Evolutionary conservation across 2,329 filamentous ascomycete genomes (phyloP), one percentile per base, ranked within the genome.

Genomic region (Westerdykella aurantiaca): DNA sequence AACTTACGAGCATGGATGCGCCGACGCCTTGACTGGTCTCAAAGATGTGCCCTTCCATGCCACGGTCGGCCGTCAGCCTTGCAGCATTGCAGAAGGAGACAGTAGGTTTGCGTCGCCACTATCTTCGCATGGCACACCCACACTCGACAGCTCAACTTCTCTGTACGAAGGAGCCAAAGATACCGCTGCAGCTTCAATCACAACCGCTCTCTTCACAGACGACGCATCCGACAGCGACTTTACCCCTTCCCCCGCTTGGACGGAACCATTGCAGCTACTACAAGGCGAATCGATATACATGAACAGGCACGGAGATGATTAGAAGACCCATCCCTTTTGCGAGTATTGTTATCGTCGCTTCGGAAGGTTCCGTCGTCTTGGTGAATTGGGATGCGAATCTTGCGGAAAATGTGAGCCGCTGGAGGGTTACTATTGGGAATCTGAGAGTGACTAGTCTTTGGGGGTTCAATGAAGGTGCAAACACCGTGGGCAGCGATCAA

Each of bases 391-490:
- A 35, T 66, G 57, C 42, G 58, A 60, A 50, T 38, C 48, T 38
- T 66, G 62, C 43, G 58, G 56, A 33, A 39, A 48, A 9, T 47
- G 52, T 6, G 53, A 61, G 17, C 42, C 48, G 18, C 44, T 66
- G 34, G 47, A 61, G n/a, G 55, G 55, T 14, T 55, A 61, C 39
- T 63, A 60, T 31, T 66, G 58, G 61, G 55, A 63, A 38, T 14
- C 18, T 9, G 14, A 16, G 14, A 35, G 34, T 13, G 17, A 21
- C 3, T 16, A 35, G 14, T 11, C 18, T 16, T 35, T 35, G 34
- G n/a, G 25, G 13, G 6, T 35, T 4, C 14, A 13, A 21, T 35
- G 34, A 14, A 21, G 13, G 9, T 35, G 34, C 34, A 35, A 34
- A 12, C 11, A 35, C 7, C 25, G 7, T 29, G 25, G 7, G 11